Percentiles rank a stretch among this genome's conserved stretches.
These are phyloP conservation scores for Euphrasia confusa DNA, from an alignment of 257 asterid genomes.

Conservation along the genomic window DNA sequence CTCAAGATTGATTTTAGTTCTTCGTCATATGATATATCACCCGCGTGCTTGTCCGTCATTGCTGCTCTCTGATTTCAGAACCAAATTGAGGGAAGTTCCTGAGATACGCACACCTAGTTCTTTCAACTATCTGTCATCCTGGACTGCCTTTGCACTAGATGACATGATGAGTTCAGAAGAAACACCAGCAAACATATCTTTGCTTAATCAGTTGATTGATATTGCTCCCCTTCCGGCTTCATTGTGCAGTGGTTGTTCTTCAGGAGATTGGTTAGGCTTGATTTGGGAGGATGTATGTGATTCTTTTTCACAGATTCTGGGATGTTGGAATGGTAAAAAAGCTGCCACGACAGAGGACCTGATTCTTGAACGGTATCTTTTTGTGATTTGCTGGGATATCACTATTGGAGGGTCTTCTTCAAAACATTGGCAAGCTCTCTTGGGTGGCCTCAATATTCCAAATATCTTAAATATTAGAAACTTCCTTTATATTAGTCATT, in stretches of 20 bases:
- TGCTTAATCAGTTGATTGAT: slow-evolving; percentile 79
- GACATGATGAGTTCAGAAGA: slow-evolving; percentile 41
- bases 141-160: slow-evolving; percentile 67
- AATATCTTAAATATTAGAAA: slow-evolving; percentile 47
- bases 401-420: slow-evolving; percentile 43
- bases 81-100: slow-evolving; percentile 65
- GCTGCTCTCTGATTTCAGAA: slow-evolving; percentile 65
- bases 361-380: slow-evolving; percentile 75
- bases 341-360: slow-evolving; percentile 68
- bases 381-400: slow-evolving; percentile 91
- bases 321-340: slow-evolving; percentile 66
- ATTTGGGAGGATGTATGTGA: slow-evolving; percentile 50
- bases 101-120: slow-evolving; percentile 34
- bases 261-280: slow-evolving; percentile 48
- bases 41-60: slow-evolving; percentile 73
- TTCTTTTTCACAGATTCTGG: slow-evolving; percentile 52
- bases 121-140: slow-evolving; percentile 49
- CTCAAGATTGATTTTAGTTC: slow-evolving; percentile 77
- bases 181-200: slow-evolving; percentile 34
- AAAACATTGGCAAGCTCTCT: slow-evolving; percentile 37
- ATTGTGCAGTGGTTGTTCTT: slow-evolving; percentile 39
- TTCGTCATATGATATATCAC: slow-evolving; percentile 81
- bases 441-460: slow-evolving; percentile 36
- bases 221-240: slow-evolving; percentile 68
- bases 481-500: slow-evolving; percentile 53